Percentiles rank a stretch among this genome's conserved stretches.
These are phyloP conservation scores for Thalassia testudinum DNA, from an alignment of 116 monocot genomes.

Conservation along the genomic window DNA sequence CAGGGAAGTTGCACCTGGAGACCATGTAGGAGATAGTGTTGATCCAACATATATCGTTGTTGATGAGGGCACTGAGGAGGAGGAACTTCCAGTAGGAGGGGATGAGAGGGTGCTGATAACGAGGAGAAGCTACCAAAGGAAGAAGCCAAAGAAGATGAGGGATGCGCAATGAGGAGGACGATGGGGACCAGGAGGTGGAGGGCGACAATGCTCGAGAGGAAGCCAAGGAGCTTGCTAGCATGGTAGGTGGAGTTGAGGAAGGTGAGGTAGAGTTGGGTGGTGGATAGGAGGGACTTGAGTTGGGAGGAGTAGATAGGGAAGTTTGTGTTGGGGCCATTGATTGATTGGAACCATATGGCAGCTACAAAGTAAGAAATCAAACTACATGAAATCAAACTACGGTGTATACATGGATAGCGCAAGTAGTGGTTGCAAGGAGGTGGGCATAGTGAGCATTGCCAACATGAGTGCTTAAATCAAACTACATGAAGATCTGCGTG, in stretches of 20 bases:
- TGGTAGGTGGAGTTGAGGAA: constrained; percentile 73
- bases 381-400: no score
- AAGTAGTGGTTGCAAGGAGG: no score
- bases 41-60: constrained; percentile 79
- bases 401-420: no score
- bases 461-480: no score
- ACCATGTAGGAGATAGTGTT: constrained; percentile 56
- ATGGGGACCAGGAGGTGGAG: constrained; percentile 37
- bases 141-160: constrained; percentile 49
- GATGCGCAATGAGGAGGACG: constrained; percentile 39
- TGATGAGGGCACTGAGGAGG: constrained; percentile 38
- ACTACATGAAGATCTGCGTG: no score
- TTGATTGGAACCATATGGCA: constrained; percentile 59
- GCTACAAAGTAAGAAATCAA: no score
- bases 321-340: constrained; percentile 61
- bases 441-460: no score
- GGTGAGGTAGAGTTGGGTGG: constrained; percentile 70
- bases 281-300: constrained; percentile 50
- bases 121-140: constrained; percentile 51
- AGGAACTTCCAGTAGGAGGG: no score
- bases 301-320: constrained; percentile 80
- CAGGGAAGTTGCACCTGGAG: constrained; percentile 40
- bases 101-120: constrained; percentile 46
- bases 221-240: constrained; percentile 68
- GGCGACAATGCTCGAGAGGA: constrained; percentile 55